phyloP scores from a whole-genome alignment of 179 eudicot species.

The Camellia oleifera region DNA sequence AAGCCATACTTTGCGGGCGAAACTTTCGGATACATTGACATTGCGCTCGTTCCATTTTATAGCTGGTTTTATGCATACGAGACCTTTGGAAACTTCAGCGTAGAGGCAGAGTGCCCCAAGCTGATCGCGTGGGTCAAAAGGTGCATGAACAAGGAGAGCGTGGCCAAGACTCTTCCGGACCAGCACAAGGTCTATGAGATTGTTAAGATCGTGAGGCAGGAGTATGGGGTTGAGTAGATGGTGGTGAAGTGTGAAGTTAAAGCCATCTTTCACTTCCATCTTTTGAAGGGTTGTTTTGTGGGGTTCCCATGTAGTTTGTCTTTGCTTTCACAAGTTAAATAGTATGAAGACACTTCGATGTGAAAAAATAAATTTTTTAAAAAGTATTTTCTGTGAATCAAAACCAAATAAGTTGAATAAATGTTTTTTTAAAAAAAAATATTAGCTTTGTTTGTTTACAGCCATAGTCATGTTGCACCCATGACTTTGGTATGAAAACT shows the following conservation, averaged over 20 bases:
- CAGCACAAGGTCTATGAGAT: conserved; percentile 32
- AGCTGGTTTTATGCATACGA: conserved; percentile 41
- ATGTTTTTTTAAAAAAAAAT: too few relatives aligned
- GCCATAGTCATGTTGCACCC: too few relatives aligned
- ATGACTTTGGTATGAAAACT: too few relatives aligned
- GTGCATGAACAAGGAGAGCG: conserved; percentile 44
- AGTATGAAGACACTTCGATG: too few relatives aligned
- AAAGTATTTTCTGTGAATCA: too few relatives aligned
- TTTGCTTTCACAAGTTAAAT: too few relatives aligned
- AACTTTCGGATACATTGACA: conserved; percentile 23
- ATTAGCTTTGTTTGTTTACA: too few relatives aligned
- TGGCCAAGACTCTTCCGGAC: conserved; percentile 44
- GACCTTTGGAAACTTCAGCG: conserved; percentile 35
- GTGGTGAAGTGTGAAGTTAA: neutral
- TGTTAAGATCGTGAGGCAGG: conserved; percentile 21
- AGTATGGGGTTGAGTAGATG: neutral
- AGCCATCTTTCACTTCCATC: too few relatives aligned
- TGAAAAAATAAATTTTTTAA: too few relatives aligned
- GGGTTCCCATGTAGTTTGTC: too few relatives aligned
- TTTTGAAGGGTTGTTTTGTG: too few relatives aligned
- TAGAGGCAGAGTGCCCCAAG: conserved; percentile 40
- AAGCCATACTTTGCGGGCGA: conserved; percentile 27
- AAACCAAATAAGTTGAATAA: too few relatives aligned
- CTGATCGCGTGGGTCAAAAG: conserved; percentile 50
- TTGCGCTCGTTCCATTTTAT: conserved; percentile 32